phyloP scores from a whole-genome alignment of 2,329 filamentous ascomycete species.

The Ceratocystiopsis sp. region DNA sequence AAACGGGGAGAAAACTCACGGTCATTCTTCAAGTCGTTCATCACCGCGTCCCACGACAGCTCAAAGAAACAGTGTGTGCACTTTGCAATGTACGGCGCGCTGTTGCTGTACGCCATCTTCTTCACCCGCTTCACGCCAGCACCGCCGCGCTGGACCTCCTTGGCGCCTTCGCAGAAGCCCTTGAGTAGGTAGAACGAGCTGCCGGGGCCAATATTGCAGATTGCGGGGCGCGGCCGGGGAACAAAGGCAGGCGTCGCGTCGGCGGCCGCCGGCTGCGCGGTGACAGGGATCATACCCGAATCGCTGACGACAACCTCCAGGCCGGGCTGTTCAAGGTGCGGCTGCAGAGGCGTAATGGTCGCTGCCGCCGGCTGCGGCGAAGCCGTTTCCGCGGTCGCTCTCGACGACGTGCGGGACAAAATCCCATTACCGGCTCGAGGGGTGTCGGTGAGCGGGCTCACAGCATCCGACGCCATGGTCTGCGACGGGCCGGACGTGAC shows the following conservation, averaged over 20 bases:
- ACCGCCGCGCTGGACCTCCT: constrained; percentile 29
- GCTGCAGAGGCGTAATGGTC: no score
- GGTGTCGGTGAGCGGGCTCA: no score
- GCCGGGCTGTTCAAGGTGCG: constrained; percentile 3
- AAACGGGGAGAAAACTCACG: constrained; percentile 19
- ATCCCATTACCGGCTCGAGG: no score
- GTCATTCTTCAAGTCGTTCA: constrained; percentile 31
- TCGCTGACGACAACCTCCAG: constrained; percentile 5
- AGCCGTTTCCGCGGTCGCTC: no score
- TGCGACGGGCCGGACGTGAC: no score
- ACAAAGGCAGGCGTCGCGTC: neutral
- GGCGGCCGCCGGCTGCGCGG: no score
- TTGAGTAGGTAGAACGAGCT: constrained; percentile 36
- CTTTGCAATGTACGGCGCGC: constrained; percentile 27
- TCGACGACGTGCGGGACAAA: no score
- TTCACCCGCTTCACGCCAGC: constrained; percentile 32
- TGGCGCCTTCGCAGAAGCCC: constrained; percentile 38
- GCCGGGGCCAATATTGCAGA: constrained; percentile 23
- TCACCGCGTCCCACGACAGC: constrained; percentile 33
- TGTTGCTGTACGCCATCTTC: constrained; percentile 23
- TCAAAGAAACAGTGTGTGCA: constrained; percentile 37
- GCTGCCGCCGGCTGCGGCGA: no score
- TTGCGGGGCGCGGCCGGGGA: neutral
- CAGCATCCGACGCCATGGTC: no score
- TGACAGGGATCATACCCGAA: constrained; percentile 10